These are phyloP conservation scores for Omphalea diandra DNA, from an alignment of 441 rosid species.

Conservation along the genomic window DNA sequence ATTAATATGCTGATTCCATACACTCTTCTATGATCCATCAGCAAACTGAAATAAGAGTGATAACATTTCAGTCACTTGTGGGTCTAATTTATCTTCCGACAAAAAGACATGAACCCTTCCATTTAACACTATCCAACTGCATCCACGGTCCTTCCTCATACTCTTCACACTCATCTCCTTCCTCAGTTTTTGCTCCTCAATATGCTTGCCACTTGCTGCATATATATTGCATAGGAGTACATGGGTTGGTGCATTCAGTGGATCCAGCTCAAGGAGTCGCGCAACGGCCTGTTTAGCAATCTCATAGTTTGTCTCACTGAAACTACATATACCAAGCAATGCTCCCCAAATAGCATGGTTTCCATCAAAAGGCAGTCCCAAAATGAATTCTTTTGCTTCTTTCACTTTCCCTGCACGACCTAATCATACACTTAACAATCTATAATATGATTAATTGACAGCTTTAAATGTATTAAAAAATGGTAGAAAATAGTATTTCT, in stretches of 20 bases:
- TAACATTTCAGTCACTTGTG: constrained; percentile 34
- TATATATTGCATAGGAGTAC: constrained; percentile 66
- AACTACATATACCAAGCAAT: constrained; percentile 58
- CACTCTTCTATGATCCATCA: constrained; percentile 26
- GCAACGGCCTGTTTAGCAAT: constrained; percentile 51
- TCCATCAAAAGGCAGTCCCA: constrained; percentile 45
- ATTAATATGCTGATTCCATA: too few relatives aligned
- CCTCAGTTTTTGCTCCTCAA: constrained; percentile 60
- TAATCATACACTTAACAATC: constrained; percentile 66
- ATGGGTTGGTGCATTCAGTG: constrained; percentile 66
- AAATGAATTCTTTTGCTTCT: constrained; percentile 73
- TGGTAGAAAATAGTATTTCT: too few relatives aligned
- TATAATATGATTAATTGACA: too few relatives aligned
- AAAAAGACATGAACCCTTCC: constrained; percentile 51
- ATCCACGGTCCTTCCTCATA: constrained; percentile 77
- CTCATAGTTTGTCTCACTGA: constrained; percentile 37
- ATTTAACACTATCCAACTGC: constrained; percentile 67
- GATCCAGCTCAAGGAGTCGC: constrained; percentile 59
- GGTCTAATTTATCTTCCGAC: constrained; percentile 55
- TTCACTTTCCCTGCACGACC: constrained; percentile 71
- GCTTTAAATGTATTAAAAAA: too few relatives aligned
- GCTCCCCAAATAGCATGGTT: constrained; percentile 64
- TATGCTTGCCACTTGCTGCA: constrained; percentile 48
- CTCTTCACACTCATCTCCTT: constrained; percentile 70
- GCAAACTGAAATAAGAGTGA: constrained; percentile 34